These are phyloP conservation scores for Datura wrightii DNA, from an alignment of 257 asterid genomes.

Conservation along the genomic window DNA sequence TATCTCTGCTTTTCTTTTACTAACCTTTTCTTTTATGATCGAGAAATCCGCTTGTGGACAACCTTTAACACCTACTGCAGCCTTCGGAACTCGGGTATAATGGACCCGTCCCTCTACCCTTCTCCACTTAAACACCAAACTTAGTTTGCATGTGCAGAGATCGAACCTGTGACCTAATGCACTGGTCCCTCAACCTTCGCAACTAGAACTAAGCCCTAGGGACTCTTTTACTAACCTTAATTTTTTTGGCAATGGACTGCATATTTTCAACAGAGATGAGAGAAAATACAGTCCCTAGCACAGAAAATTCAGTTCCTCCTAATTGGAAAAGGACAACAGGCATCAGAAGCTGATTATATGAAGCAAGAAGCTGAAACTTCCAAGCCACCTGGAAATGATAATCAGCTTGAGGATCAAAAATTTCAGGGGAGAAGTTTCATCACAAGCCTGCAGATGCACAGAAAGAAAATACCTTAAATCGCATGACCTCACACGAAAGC, in stretches of 20 bases:
- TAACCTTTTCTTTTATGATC: too few relatives aligned
- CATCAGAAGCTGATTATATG: neutral
- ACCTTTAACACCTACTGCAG: too few relatives aligned
- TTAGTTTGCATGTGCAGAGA: neutral
- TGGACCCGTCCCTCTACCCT: too few relatives aligned
- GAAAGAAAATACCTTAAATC: neutral
- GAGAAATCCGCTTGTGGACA: too few relatives aligned
- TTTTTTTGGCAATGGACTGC: neutral
- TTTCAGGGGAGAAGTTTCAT: neutral
- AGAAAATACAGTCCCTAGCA: neutral
- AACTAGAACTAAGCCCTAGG: neutral
- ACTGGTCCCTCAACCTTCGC: neutral
- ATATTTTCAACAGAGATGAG: neutral
- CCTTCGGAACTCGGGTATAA: too few relatives aligned
- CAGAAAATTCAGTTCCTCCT: neutral
- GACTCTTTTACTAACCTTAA: neutral
- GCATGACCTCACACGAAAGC: neutral
- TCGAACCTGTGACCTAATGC: neutral
- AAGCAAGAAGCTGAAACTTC: neutral
- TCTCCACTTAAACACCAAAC: neutral
- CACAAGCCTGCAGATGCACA: neutral
- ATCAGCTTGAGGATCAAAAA: neutral
- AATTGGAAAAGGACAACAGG: neutral
- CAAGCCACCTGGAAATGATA: neutral
- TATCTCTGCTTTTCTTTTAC: too few relatives aligned